Evolutionary conservation across 2,329 filamentous ascomycete species (phyloP).

Genomic region (Seiridium cupressi): DNA sequence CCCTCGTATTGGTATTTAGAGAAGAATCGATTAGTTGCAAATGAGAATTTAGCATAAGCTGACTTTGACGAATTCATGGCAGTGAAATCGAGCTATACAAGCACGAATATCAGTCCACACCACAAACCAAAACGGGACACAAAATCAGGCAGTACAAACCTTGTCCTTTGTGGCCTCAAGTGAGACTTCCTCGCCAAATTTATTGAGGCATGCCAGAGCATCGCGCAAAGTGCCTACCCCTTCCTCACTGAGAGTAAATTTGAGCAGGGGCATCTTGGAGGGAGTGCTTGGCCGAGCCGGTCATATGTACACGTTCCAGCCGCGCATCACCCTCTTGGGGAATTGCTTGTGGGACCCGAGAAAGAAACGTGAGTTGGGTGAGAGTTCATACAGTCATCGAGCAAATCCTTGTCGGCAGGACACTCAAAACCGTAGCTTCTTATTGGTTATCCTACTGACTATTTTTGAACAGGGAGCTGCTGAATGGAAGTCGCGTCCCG

Average conservation of each 20-base stretch:
- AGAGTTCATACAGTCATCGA: not conserved
- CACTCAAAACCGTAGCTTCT: no score
- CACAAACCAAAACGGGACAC: not conserved
- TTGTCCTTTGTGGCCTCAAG: constrained; percentile 70
- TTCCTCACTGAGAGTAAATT: constrained; percentile 72
- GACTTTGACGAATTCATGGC: constrained; percentile 79
- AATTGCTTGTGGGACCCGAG: not conserved
- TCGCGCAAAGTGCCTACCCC: constrained; percentile 70
- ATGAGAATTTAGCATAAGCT: constrained; percentile 71
- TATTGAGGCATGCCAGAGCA: constrained; percentile 69
- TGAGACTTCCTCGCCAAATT: constrained; percentile 77
- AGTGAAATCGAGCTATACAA: constrained; percentile 64
- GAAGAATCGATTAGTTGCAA: constrained; percentile 69
- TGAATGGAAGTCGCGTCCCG: constrained; percentile 3
- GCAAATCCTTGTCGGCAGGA: no score
- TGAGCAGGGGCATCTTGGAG: constrained; percentile 57
- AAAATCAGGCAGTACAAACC: constrained; percentile 37
- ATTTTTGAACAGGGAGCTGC: not conserved
- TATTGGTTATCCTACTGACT: not conserved
- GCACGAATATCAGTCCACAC: constrained; percentile 7
- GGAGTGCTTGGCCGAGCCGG: no score
- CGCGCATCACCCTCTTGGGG: not conserved
- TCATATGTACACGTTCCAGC: no score
- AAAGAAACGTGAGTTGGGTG: not conserved
- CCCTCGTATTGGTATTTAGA: constrained; percentile 67